These are phyloP conservation scores for Collybiopsis confluens DNA, from an alignment of 768 basidiomycete species.

Conservation along the genomic window DNA sequence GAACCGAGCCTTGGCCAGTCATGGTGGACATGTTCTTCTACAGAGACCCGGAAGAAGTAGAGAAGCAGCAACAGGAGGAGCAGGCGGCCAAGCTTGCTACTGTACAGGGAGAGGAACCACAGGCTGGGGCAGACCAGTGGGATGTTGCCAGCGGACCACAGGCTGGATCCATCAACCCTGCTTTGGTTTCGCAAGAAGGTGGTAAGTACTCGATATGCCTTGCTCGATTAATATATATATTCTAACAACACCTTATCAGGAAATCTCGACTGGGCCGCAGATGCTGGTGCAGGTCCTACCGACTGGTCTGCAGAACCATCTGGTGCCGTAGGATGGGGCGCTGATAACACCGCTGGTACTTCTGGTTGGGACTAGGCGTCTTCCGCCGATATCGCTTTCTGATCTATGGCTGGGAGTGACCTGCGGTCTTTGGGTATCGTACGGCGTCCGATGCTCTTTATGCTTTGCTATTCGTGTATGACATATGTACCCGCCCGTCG, in stretches of 20 bases:
- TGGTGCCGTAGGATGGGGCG: constrained; percentile 37
- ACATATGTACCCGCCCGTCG: too few species aligned
- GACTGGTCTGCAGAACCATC: constrained; percentile 90
- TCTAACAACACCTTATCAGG: constrained; percentile 8
- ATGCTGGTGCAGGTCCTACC: constrained; percentile 44
- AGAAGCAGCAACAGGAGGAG: constrained; percentile 95
- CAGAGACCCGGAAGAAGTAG: constrained; percentile 98
- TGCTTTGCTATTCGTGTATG: too few species aligned
- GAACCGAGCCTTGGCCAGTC: constrained; percentile 94
- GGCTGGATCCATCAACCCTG: constrained; percentile 74
- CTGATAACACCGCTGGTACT: constrained; percentile 24
- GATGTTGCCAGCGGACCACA: constrained; percentile 66
- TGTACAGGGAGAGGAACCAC: constrained; percentile 48
- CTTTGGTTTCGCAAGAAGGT: constrained; percentile 62
- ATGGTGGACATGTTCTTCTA: constrained; percentile 99
- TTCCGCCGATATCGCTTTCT: not conserved
- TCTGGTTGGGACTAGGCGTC: constrained; percentile 30
- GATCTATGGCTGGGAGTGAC: too few species aligned
- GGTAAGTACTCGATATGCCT: constrained; percentile 24
- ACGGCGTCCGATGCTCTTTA: too few species aligned
- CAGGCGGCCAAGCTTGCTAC: constrained; percentile 79
- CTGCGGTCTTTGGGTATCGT: too few species aligned
- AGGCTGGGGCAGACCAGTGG: constrained; percentile 59
- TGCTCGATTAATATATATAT: not conserved
- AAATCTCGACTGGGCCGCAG: constrained; percentile 86